phyloP scores from a whole-genome alignment of 139 green algal genomes.

The Diplosphaera chodatii region DNA sequence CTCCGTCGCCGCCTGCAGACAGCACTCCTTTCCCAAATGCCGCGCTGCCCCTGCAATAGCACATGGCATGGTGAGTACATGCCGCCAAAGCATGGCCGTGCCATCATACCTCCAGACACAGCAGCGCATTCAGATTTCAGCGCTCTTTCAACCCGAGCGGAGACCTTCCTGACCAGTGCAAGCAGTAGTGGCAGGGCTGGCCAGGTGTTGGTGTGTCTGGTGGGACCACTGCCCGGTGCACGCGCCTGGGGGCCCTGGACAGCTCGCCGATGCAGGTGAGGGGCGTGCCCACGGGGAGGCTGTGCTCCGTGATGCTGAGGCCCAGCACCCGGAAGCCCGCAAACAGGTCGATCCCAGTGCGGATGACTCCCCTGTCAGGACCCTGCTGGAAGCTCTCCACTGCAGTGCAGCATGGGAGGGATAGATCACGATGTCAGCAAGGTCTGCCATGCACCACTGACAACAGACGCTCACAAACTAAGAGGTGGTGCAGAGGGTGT shows the following conservation, averaged over 20 bases:
- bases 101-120: no score
- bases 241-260: background rate
- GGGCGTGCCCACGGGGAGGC: slow-evolving; percentile 25
- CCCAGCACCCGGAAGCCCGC: slow-evolving; percentile 15
- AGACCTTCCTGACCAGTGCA: no score
- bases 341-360: background rate
- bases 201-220: no score
- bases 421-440: no score
- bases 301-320: slow-evolving; percentile 17
- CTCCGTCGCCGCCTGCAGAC: background rate
- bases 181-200: no score
- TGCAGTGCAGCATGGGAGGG: background rate
- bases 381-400: background rate
- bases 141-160: no score
- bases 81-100: background rate
- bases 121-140: no score
- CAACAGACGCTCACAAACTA: no score
- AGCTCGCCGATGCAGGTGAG: slow-evolving; percentile 30
- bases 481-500: no score
- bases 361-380: background rate
- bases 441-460: no score
- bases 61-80: background rate
- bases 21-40: background rate
- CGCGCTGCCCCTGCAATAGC: background rate
- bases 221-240: no score